These are phyloP conservation scores for Paulownia fortunei DNA, from an alignment of 257 asterid species.

Conservation along the genomic window DNA sequence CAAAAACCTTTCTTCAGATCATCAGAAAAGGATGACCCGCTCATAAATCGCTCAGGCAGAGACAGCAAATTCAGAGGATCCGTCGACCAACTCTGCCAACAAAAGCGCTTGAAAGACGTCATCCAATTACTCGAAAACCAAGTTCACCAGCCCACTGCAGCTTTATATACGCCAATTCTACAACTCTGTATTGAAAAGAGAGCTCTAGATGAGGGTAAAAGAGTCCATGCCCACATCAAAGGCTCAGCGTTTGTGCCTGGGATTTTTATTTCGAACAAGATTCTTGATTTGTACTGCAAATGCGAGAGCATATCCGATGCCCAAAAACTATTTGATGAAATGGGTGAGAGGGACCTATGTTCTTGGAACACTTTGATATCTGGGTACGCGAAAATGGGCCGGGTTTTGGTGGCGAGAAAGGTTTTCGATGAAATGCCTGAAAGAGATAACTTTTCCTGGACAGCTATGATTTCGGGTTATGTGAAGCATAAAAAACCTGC, in stretches of 20 bases:
- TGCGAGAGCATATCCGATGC: slow-evolving; percentile 63
- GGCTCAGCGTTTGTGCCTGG: slow-evolving; percentile 59
- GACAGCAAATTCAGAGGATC: slow-evolving; percentile 41
- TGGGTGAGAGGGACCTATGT: slow-evolving; percentile 66
- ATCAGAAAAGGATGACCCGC: slow-evolving; percentile 24
- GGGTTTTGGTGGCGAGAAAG: slow-evolving; percentile 56
- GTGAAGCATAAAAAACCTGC: slow-evolving; percentile 59
- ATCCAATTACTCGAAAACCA: slow-evolving; percentile 49
- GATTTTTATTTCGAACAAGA: slow-evolving; percentile 56
- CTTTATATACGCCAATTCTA: slow-evolving; percentile 46
- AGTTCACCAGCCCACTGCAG: slow-evolving; percentile 40
- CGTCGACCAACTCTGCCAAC: slow-evolving; percentile 51
- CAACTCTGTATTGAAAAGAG: slow-evolving; percentile 60
- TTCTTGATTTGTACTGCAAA: slow-evolving; percentile 70
- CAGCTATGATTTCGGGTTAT: slow-evolving; percentile 78
- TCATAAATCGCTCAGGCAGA: slow-evolving; percentile 20
- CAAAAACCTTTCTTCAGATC: slow-evolving; percentile 23
- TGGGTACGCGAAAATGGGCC: slow-evolving; percentile 60
- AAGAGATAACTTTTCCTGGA: slow-evolving; percentile 81
- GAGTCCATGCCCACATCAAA: slow-evolving; percentile 54
- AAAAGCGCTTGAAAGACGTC: slow-evolving; percentile 62
- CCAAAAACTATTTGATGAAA: slow-evolving; percentile 57
- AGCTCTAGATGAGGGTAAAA: slow-evolving; percentile 64
- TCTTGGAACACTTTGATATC: slow-evolving; percentile 80
- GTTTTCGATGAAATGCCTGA: slow-evolving; percentile 73